Evolutionary conservation across 2,329 filamentous ascomycete species (phyloP).

Genomic region (Neopestalotiopsis rosae): DNA sequence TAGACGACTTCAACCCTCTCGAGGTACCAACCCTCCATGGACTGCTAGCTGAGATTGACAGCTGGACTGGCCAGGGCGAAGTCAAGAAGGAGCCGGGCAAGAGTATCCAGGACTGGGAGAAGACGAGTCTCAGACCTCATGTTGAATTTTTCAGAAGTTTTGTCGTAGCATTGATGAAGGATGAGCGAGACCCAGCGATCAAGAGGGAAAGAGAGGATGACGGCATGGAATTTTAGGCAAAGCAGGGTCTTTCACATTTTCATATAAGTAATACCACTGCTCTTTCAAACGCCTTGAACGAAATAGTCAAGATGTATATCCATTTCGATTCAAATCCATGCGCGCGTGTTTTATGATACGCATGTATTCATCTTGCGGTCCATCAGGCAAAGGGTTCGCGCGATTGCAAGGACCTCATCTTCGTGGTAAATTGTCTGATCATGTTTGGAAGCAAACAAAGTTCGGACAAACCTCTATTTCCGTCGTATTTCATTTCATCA

Average conservation of each 20-base stretch:
- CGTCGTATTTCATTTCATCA: no score
- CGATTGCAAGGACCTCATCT: no score
- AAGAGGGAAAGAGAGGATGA: conserved; percentile 62
- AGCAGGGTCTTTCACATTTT: not conserved
- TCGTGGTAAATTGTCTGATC: no score
- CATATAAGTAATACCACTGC: not conserved
- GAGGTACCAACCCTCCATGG: conserved; percentile 87
- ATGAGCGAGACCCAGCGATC: conserved; percentile 63
- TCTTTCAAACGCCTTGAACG: not conserved
- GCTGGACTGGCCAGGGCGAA: conserved; percentile 64
- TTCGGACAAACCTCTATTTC: no score
- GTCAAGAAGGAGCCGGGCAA: conserved; percentile 25
- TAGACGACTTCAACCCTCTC: conserved; percentile 87
- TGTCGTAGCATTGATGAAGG: conserved; percentile 78
- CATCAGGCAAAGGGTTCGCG: no score
- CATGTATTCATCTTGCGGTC: no score
- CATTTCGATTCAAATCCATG: no score
- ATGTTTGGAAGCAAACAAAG: no score
- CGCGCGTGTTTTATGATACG: no score
- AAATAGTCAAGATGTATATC: no score
- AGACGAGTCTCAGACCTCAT: conserved; percentile 92
- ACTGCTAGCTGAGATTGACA: conserved; percentile 84
- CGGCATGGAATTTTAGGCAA: conserved; percentile 57
- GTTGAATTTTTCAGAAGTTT: conserved; percentile 88
- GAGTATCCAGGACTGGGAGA: conserved; percentile 84